Conservation (phyloP, 495 filamentous ascomycete genomes). For the Aspergillus heteromorphus region DNA sequence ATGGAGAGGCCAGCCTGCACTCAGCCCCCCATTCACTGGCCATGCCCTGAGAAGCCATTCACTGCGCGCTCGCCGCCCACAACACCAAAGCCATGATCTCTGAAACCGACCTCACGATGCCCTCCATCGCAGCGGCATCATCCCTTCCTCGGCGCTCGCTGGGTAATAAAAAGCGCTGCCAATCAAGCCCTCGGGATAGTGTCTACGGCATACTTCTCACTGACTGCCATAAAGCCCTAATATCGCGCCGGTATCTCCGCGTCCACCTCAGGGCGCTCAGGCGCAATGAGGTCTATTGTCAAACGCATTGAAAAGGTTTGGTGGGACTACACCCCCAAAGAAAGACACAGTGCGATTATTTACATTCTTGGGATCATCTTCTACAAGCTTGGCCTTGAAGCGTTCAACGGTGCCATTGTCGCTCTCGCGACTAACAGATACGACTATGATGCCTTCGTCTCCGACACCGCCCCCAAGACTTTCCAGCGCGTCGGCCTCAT, state of each 20-base stretch:
- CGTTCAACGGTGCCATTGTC: conserved; percentile 39
- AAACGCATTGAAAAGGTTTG: conserved; percentile 9
- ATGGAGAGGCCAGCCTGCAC: neutral
- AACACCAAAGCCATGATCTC: neutral
- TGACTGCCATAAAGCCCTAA: too few relatives aligned
- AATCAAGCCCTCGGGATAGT: too few relatives aligned
- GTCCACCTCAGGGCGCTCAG: neutral
- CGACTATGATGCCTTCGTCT: conserved; percentile 27
- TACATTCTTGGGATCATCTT: conserved; percentile 33
- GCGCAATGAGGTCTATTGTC: conserved; percentile 1
- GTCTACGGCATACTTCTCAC: too few relatives aligned
- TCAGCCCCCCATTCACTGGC: neutral
- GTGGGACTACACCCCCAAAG: conserved; percentile 23
- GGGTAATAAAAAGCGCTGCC: too few relatives aligned
- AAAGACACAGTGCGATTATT: conserved; percentile 34
- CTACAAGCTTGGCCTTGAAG: conserved; percentile 42
- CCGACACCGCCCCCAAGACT: conserved; percentile 24
- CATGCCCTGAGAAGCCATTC: neutral
- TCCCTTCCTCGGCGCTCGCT: too few relatives aligned
- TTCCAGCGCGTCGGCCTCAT: conserved; percentile 41
- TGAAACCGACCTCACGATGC: too few relatives aligned
- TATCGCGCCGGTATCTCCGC: too few relatives aligned
- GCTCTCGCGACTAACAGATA: conserved; percentile 42
- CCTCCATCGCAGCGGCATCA: too few relatives aligned
- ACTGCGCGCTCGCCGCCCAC: neutral